phyloP scores from a whole-genome alignment of 2,329 filamentous ascomycete species.

The Nigrospora oryzae region DNA sequence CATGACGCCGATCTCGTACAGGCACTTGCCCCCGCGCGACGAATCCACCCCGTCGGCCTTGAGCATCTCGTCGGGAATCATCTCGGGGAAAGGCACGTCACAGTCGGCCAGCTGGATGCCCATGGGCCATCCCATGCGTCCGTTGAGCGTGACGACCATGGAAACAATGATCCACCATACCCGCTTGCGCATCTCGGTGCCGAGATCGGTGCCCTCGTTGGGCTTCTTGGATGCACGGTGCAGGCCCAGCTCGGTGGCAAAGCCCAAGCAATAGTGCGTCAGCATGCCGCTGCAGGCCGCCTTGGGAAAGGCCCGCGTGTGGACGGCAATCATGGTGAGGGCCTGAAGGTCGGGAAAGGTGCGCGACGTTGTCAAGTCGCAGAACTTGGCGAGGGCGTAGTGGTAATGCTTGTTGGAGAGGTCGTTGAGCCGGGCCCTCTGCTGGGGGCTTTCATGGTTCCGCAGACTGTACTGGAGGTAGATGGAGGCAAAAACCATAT shows the following conservation, averaged over 20 bases:
- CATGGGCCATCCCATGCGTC: slow-evolving; percentile 71
- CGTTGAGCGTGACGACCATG: slow-evolving; percentile 60
- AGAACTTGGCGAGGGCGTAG: slow-evolving; percentile 62
- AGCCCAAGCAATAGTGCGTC: slow-evolving; percentile 52
- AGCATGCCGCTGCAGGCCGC: slow-evolving; percentile 67
- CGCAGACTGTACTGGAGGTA: slow-evolving; percentile 70
- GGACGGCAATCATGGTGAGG: slow-evolving; percentile 60
- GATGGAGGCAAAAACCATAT: slow-evolving; percentile 74
- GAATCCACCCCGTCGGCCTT: slow-evolving; percentile 55
- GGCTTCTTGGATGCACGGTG: slow-evolving; percentile 58
- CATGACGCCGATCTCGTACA: slow-evolving; percentile 58
- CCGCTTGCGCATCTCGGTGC: slow-evolving; percentile 69
- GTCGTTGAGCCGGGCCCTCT: slow-evolving; percentile 47
- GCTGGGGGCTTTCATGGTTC: slow-evolving; percentile 49
- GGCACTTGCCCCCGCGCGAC: slow-evolving; percentile 48
- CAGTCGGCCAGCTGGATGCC: slow-evolving; percentile 66
- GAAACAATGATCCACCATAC: slow-evolving; percentile 67
- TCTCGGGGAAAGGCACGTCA: slow-evolving; percentile 67
- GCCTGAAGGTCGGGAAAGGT: slow-evolving; percentile 64
- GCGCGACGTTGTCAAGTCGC: slow-evolving; percentile 52
- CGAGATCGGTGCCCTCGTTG: slow-evolving; percentile 42
- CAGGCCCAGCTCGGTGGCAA: slow-evolving; percentile 67
- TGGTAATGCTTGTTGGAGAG: slow-evolving; percentile 73
- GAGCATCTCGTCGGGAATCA: slow-evolving; percentile 63
- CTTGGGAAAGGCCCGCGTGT: slow-evolving; percentile 71